Conservation (phyloP, 1,139 yeast genomes). For the Candida labiduridarum region DNA sequence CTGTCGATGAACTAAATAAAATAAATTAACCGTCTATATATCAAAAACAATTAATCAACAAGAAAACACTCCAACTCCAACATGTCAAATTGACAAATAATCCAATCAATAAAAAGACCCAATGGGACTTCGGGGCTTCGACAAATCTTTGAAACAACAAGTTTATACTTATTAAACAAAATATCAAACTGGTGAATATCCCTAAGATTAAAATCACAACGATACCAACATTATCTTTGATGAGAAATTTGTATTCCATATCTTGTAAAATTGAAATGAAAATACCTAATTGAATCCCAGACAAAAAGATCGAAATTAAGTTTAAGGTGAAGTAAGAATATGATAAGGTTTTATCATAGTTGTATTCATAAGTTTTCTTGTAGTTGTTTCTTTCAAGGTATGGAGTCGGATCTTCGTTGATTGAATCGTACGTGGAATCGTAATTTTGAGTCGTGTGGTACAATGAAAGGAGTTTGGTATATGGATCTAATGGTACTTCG, state of each 20-base stretch:
- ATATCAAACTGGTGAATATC: conserved; percentile 33
- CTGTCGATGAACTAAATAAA: background rate
- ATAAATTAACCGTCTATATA: background rate
- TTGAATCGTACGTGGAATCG: conserved; percentile 29
- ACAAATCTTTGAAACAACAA: conserved; percentile 31
- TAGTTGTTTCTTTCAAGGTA: conserved; percentile 21
- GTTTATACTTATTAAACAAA: conserved; percentile 36
- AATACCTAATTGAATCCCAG: conserved; percentile 50
- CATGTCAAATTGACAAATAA: conserved; percentile 30
- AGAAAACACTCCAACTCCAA: conserved; percentile 22
- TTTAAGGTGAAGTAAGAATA: conserved; percentile 41
- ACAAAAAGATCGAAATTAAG: conserved; percentile 38
- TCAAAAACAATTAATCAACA: conserved; percentile 10
- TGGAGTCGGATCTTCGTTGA: conserved; percentile 34
- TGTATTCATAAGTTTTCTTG: conserved; percentile 29
- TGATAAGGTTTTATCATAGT: conserved; percentile 41
- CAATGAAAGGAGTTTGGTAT: conserved; percentile 14
- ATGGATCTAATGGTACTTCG: conserved; percentile 14
- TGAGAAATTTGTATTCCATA: conserved; percentile 23
- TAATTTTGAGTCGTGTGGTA: conserved; percentile 9
- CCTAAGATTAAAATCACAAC: conserved; percentile 38
- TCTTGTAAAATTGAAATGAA: conserved; percentile 36
- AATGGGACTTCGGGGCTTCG: conserved; percentile 30
- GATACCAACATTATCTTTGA: conserved; percentile 37
- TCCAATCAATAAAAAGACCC: conserved; percentile 32